Conservation (phyloP, 306 rosid species). For the Heteromeles arbutifolia region DNA sequence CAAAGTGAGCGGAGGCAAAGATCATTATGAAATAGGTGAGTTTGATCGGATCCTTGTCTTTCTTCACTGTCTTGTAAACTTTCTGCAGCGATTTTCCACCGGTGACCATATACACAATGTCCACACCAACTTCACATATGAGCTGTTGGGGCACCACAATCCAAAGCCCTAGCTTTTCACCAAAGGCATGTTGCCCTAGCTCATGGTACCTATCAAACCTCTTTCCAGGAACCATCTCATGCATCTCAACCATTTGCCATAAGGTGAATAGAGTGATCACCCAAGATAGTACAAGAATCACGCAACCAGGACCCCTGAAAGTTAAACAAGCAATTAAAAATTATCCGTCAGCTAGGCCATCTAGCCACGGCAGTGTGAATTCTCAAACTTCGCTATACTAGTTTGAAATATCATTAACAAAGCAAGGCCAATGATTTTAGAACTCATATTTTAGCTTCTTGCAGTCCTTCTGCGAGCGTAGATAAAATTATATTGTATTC, state of each 20-base stretch:
- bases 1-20: constrained; percentile 65
- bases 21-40: constrained; percentile 58
- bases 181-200: constrained; percentile 74
- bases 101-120: constrained; percentile 70
- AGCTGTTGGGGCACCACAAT: constrained; percentile 81
- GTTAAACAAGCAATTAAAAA: not conserved
- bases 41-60: constrained; percentile 38
- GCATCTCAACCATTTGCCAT: constrained; percentile 92
- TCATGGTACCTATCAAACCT: constrained; percentile 77
- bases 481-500: too few species aligned
- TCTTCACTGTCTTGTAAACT: constrained; percentile 36
- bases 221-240: constrained; percentile 74
- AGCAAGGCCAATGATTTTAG: too few species aligned
- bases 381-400: too few species aligned
- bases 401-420: too few species aligned
- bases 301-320: constrained; percentile 71
- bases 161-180: constrained; percentile 67
- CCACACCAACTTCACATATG: constrained; percentile 60
- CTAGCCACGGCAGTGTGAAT: too few species aligned
- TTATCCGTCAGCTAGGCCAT: not conserved
- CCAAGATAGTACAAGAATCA: constrained; percentile 55
- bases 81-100: constrained; percentile 70
- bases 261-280: constrained; percentile 62
- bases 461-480: too few species aligned
- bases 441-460: too few species aligned